Base-by-base conservation (phyloP, 2,329 filamentous ascomycete species). In the Chaetomium olivaceum region DNA sequence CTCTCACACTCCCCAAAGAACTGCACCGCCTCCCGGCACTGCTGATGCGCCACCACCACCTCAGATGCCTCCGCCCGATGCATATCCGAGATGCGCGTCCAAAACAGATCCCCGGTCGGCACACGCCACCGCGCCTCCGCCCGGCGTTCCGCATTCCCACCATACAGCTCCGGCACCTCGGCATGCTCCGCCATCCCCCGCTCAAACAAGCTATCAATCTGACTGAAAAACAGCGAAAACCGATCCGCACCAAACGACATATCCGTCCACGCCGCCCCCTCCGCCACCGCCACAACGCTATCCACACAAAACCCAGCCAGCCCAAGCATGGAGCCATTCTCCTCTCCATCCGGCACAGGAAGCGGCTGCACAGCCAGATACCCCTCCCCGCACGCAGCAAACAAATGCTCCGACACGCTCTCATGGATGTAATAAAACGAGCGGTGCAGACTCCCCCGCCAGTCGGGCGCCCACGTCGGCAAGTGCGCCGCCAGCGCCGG, bases 381-480 rank as follows among this genome's bases (percentile, higher is more conserved):
- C 21, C 9, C 50, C 9, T 27, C 2, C 7, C 64, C 64, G n/a
- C 64, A 68, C 6, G 67, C 64, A 1, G 58, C 31, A n/a, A 62
- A 68, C 14, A 63, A 25, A n/a, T 66, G 67, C 6, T 25, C 16
- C 1, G 55, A 51, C 11, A 29, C 33, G 5, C 8, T 25, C 11
- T 65, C 62, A 7, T 64, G 36, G 36, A 66, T 50, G 1, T 33
- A 31, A 33, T 68, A 67, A 16, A 57, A 67, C 4, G 67, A 68
- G 5, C 21, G 23, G 3, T 29, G 23, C 3, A 63, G 29, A 6
- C 43, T 48, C 8, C 31, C 9, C 9, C 62, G 27, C 66, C 68
- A 69, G n/a, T 68, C 66, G 3, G 68, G 66, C 7, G 63, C 68
- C 66, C 68, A 69, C 3, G 66, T 64, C 27, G 66, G 66, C 19